These are phyloP conservation scores for Chamaecrista fasciculata DNA, from an alignment of 306 rosid species.

Conservation along the genomic window DNA sequence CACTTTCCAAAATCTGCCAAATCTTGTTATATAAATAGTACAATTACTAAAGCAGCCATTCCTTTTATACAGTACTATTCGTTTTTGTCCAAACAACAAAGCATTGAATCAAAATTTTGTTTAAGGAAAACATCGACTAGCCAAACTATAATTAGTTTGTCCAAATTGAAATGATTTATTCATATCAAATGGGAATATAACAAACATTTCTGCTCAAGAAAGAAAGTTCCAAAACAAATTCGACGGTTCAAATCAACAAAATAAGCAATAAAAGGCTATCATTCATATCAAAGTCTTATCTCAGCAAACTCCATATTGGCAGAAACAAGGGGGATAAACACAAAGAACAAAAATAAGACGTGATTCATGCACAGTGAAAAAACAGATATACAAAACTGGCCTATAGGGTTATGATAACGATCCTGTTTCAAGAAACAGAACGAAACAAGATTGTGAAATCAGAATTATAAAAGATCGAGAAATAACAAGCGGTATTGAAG, in stretches of 20 bases:
- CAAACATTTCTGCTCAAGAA: not conserved
- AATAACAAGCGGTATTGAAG: not conserved
- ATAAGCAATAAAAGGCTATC: too few relatives aligned
- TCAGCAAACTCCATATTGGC: too few relatives aligned
- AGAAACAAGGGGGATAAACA: not conserved
- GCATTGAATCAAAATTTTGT: not conserved
- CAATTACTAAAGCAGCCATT: not conserved
- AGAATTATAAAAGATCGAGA: not conserved
- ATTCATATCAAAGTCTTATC: too few relatives aligned
- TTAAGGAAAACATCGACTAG: not conserved
- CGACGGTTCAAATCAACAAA: too few relatives aligned
- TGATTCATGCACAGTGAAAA: not conserved
- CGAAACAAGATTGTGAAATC: not conserved
- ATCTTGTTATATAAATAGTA: not conserved
- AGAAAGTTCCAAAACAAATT: not conserved
- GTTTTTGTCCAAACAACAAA: not conserved
- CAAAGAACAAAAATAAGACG: not conserved
- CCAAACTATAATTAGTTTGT: not conserved
- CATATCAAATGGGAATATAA: not conserved
- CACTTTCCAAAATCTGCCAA: not conserved
- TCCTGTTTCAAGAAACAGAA: not conserved
- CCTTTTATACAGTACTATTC: not conserved
- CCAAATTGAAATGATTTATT: not conserved
- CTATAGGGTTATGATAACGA: not conserved
- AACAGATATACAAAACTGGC: not conserved